Evolutionary conservation across 2,329 filamentous ascomycete genomes (phyloP).

Genomic region (Colletotrichum salicis): DNA sequence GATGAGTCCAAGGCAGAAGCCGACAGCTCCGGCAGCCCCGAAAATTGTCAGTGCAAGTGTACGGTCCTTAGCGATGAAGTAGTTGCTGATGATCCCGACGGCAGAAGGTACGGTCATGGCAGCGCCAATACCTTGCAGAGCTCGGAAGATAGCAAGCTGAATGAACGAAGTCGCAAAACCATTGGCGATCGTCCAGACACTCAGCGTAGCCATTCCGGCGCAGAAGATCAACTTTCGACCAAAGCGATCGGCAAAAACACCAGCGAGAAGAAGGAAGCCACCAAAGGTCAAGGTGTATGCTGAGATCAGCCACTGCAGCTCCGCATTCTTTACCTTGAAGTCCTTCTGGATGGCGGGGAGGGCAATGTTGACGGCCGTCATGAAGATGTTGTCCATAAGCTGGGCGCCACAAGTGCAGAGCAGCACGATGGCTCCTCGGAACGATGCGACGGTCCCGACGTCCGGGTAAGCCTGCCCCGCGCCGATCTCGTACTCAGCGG

Average conservation of each 20-base stretch:
- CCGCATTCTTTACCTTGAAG: conserved; percentile 16
- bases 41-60: conserved; percentile 28
- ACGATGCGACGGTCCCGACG: conserved; percentile 22
- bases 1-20: conserved; percentile 23
- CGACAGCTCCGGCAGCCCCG: conserved; percentile 24
- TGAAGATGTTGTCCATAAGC: conserved; percentile 23
- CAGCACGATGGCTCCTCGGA: conserved; percentile 14
- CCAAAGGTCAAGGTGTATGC: conserved; percentile 31
- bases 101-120: conserved; percentile 88
- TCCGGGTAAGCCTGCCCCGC: conserved; percentile 26
- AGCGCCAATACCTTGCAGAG: conserved; percentile 23
- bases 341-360: conserved; percentile 26
- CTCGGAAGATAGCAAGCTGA: conserved; percentile 27
- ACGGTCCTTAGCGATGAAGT: conserved; percentile 22
- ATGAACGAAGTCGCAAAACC: conserved; percentile 25
- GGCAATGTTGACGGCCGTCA: conserved; percentile 25
- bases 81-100: conserved; percentile 67
- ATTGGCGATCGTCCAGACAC: conserved; percentile 25
- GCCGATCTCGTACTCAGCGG: conserved; percentile 14
- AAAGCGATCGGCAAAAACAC: conserved; percentile 28
- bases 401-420: conserved; percentile 29
- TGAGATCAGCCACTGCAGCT: conserved; percentile 30
- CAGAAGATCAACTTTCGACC: conserved; percentile 31
- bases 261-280: conserved; percentile 20
- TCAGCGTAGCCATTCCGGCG: conserved; percentile 26